Percentiles rank a stretch among this genome's conserved stretches.
These are phyloP conservation scores for Cryphonectria japonica DNA, from an alignment of 2,329 filamentous ascomycete species.

Conservation along the genomic window DNA sequence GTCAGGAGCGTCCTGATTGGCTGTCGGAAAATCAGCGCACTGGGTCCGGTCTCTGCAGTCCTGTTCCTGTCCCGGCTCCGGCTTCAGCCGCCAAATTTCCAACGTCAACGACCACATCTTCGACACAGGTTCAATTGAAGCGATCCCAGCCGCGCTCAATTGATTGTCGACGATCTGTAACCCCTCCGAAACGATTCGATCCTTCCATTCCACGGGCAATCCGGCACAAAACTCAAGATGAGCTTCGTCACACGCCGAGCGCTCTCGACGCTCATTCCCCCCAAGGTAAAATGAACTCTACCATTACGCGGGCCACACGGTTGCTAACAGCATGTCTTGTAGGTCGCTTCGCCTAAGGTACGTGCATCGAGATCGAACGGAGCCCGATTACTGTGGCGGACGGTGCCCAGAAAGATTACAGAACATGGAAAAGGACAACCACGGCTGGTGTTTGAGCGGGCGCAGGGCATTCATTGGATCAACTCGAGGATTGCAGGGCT, in stretches of 20 bases:
- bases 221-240: constrained; percentile 65
- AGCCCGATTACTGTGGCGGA: not conserved
- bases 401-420: not conserved
- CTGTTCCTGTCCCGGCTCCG: constrained; percentile 29
- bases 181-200: not conserved
- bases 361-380: constrained; percentile 42
- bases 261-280: constrained; percentile 98
- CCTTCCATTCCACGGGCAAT: constrained; percentile 5
- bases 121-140: constrained; percentile 31
- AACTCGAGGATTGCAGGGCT: constrained; percentile 5
- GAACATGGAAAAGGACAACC: not conserved
- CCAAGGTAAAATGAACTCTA: constrained; percentile 73
- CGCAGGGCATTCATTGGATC: not conserved
- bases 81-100: constrained; percentile 24
- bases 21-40: constrained; percentile 41
- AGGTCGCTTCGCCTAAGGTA: constrained; percentile 87
- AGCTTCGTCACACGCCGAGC: constrained; percentile 88
- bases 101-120: constrained; percentile 27
- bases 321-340: constrained; percentile 43
- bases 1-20: constrained; percentile 32
- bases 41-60: constrained; percentile 29
- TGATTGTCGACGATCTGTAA: constrained; percentile 36
- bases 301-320: constrained; percentile 19
- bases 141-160: constrained; percentile 39
- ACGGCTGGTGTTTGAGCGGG: not conserved